These are phyloP conservation scores for Globisporangium abappressorium DNA, from an alignment of 352 stramenopile species.

Conservation along the genomic window DNA sequence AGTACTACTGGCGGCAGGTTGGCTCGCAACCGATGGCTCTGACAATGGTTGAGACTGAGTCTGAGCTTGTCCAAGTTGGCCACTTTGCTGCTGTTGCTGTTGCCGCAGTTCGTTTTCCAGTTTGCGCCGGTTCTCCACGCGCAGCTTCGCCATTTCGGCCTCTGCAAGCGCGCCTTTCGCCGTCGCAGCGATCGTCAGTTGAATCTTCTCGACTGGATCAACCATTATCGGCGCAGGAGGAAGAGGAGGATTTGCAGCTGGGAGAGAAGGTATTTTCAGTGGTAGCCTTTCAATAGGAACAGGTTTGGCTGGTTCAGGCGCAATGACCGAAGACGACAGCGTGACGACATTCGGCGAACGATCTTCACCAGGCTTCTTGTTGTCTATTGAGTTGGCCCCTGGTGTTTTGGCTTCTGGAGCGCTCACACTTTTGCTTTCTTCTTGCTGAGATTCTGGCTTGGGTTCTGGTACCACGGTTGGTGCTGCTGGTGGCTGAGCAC, in stretches of 20 bases:
- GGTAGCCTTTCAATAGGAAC: background rate
- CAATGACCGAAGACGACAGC: background rate
- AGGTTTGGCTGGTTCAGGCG: background rate
- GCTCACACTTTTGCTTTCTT: background rate
- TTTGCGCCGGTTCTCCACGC: slow-evolving; percentile 61
- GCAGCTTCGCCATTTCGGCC: slow-evolving; percentile 64
- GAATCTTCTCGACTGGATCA: slow-evolving; percentile 13
- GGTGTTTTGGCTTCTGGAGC: background rate
- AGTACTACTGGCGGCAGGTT: background rate
- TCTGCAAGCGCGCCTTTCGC: slow-evolving; percentile 60
- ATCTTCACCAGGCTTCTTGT: background rate
- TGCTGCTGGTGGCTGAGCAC: background rate
- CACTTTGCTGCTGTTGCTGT: slow-evolving; percentile 24
- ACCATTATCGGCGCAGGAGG: background rate
- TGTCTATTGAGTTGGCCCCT: background rate
- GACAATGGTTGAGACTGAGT: background rate
- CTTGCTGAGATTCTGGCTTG: background rate
- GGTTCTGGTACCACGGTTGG: background rate
- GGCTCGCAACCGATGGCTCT: background rate
- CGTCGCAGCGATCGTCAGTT: slow-evolving; percentile 41
- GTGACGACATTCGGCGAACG: background rate
- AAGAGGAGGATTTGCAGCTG: background rate
- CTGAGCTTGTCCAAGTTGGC: background rate
- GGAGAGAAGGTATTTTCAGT: too few relatives aligned
- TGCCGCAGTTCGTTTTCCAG: slow-evolving; percentile 44